These are phyloP conservation scores for Aspergillus avenaceus DNA, from an alignment of 495 filamentous ascomycete genomes.

Conservation along the genomic window DNA sequence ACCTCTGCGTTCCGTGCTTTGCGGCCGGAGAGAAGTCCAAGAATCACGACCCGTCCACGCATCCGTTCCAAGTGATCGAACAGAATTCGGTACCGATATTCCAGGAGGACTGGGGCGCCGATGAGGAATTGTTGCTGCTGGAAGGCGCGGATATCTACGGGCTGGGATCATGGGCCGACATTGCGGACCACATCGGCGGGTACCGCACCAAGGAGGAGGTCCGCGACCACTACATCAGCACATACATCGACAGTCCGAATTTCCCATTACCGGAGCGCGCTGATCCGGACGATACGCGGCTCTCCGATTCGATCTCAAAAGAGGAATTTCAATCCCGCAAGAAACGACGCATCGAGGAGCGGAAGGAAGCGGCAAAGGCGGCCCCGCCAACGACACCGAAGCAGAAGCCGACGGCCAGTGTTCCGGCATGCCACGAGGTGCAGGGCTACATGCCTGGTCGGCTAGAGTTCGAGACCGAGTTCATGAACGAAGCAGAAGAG, in stretches of 20 bases:
- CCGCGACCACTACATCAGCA: conserved; percentile 83
- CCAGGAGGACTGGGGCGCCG: conserved; percentile 90
- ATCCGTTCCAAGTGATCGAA: conserved; percentile 91
- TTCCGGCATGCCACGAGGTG: conserved; percentile 94
- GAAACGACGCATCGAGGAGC: conserved; percentile 89
- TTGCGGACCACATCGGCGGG: conserved; percentile 96
- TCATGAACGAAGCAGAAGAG: conserved; percentile 96
- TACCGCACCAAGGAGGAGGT: conserved; percentile 94
- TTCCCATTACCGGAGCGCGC: conserved; percentile 86
- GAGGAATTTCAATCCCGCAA: conserved; percentile 93
- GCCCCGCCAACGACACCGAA: conserved; percentile 82
- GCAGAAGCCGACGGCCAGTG: conserved; percentile 90
- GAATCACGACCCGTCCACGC: conserved; percentile 77
- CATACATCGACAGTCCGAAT: conserved; percentile 73
- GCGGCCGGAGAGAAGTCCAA: conserved; percentile 69
- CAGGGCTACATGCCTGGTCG: conserved; percentile 98
- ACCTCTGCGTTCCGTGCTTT: conserved; percentile 96
- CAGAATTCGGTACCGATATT: conserved; percentile 98
- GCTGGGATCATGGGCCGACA: conserved; percentile 94
- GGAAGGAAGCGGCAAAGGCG: conserved; percentile 82
- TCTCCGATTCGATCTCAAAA: conserved; percentile 73
- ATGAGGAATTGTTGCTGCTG: conserved; percentile 87
- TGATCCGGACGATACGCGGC: conserved; percentile 71
- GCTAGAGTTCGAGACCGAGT: conserved; percentile 96
- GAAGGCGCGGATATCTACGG: conserved; percentile 98